Evolutionary conservation across 2,329 filamentous ascomycete genomes (phyloP).

Genomic region (Penicillium sp.): DNA sequence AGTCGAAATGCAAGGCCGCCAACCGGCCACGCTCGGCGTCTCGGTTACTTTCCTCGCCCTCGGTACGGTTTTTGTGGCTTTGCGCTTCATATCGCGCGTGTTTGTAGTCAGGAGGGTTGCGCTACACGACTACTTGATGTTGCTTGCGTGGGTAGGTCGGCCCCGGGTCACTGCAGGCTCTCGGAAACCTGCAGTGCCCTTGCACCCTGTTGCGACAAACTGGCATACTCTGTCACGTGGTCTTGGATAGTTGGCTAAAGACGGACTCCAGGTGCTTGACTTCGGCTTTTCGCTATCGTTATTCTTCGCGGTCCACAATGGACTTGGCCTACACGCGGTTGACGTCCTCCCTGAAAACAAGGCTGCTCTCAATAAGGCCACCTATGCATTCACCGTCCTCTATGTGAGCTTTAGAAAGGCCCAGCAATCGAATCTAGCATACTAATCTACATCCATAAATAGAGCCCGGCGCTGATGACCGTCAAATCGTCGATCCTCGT

Average conservation of each 20-base stretch:
- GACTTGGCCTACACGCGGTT: slow-evolving; percentile 44
- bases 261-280: slow-evolving; percentile 37
- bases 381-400: slow-evolving; percentile 62
- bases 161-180: slow-evolving; percentile 10
- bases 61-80: slow-evolving; percentile 71
- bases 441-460: background rate
- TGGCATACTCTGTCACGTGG: background rate
- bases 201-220: background rate
- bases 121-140: slow-evolving; percentile 79
- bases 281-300: slow-evolving; percentile 49
- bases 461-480: slow-evolving; percentile 87
- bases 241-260: background rate
- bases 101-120: slow-evolving; percentile 70
- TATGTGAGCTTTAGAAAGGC: slow-evolving; percentile 47
- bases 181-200: slow-evolving; percentile 7
- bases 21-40: slow-evolving; percentile 42
- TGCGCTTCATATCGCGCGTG: slow-evolving; percentile 70
- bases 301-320: slow-evolving; percentile 45
- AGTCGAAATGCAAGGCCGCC: slow-evolving; percentile 35
- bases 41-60: slow-evolving; percentile 56
- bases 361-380: slow-evolving; percentile 45
- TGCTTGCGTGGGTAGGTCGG: slow-evolving; percentile 67
- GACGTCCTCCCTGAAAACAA: slow-evolving; percentile 35
- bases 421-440: background rate
- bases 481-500: slow-evolving; percentile 90